Base-by-base conservation (phyloP, 306 rosid species). In the Prunus fruticosa region DNA sequence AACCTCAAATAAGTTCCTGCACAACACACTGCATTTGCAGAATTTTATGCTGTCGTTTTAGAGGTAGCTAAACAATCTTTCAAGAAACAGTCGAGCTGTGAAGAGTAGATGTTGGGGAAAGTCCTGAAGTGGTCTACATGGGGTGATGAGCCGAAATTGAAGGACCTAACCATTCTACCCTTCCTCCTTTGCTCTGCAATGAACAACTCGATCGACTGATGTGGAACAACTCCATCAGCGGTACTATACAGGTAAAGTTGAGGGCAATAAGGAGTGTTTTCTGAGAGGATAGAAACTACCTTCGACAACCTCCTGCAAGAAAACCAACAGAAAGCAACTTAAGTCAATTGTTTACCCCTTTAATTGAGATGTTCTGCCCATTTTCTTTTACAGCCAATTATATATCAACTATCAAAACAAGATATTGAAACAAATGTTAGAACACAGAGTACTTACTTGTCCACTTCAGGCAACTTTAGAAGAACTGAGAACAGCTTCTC, bases 221-320 rank as follows among this genome's bases (percentile, higher is more conserved):
- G 87, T 23, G 97, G 97, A 25, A 95, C 79, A 45, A 95, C 93
- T 83, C 81, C 88, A 76, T 95, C 99, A 11, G 88, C 97, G 2
- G 97, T 80, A 72, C 99, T 95, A 67, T 95, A 95, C 76, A 92
- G 80, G 87, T 90, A 95, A 67, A 95, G 97, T 88, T 95, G 97
- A 65, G 97, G 96, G 71, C 89, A 90, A 25, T 45, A 28, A 51
- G 92, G 85, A 77, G 87, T 93, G 80, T 79, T 81, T 70, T 83
- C 65, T 9, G 57, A 64, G 46, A 92, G 96, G 57, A 71, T 79
- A 2, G 80, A 82, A 11, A 86, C 91, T 25, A 90, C 66, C 77
- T 79, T 84, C 20, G 81, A 84, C 84, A 95, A 84, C 78, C 91
- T 90, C 96, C 99, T 95, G 91, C 67, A 58, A 23, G 74, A 56